phyloP scores from a whole-genome alignment of 257 asterid species.

The Nyctanthes arbortristis region DNA sequence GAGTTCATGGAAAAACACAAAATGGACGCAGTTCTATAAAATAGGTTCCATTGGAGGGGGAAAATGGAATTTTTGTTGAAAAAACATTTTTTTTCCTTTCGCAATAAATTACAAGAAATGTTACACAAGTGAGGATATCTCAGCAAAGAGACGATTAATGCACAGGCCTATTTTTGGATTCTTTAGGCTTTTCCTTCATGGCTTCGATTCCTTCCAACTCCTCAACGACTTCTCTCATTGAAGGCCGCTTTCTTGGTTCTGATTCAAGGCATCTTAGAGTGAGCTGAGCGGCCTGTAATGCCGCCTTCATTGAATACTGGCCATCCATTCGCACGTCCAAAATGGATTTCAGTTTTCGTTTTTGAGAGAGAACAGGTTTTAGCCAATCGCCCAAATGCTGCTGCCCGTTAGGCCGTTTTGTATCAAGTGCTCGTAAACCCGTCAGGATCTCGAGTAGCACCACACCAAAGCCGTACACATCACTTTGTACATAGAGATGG shows the following conservation, averaged over 20 bases:
- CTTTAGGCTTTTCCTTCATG: slow-evolving; percentile 32
- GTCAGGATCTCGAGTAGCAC: slow-evolving; percentile 65
- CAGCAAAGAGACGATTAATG: slow-evolving; percentile 13
- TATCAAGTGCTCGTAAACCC: slow-evolving; percentile 49
- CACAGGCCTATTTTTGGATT: slow-evolving; percentile 27
- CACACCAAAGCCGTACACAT: slow-evolving; percentile 64
- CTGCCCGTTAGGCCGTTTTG: slow-evolving; percentile 37
- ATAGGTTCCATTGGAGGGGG: neutral
- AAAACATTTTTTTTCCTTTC: neutral
- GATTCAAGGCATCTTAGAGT: slow-evolving; percentile 46
- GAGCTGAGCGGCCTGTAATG: slow-evolving; percentile 42
- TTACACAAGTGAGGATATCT: neutral
- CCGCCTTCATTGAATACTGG: slow-evolving; percentile 46
- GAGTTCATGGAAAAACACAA: neutral
- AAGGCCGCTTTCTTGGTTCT: slow-evolving; percentile 48
- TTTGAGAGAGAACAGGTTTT: slow-evolving; percentile 39
- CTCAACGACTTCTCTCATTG: slow-evolving; percentile 48
- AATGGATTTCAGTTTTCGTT: slow-evolving; percentile 34
- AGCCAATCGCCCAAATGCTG: slow-evolving; percentile 46
- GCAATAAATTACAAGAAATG: slow-evolving; percentile 4
- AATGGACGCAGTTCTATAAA: neutral
- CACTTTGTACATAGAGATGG: slow-evolving; percentile 60
- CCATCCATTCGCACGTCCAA: slow-evolving; percentile 52
- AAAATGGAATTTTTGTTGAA: neutral
- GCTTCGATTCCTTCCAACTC: slow-evolving; percentile 48